Evolutionary conservation across 2,329 filamentous ascomycete species (phyloP), one percentile per base, ranked within the genome.

Genomic region (Eurotiales sp.): DNA sequence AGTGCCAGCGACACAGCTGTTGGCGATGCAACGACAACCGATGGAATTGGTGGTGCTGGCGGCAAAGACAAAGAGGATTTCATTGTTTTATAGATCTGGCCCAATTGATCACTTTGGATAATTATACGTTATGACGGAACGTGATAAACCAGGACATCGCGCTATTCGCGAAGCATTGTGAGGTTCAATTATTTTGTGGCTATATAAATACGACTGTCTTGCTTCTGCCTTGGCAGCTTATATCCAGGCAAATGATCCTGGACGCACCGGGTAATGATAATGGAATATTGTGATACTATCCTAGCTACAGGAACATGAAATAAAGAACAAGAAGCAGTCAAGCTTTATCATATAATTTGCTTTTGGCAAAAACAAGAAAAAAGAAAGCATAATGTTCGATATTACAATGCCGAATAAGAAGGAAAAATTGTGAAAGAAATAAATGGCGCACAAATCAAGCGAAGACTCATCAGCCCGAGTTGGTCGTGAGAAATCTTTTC

Each of bases 1-100:
- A 12, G 57, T 58, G 23, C 46, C 51, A 25, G 56, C 64, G 50
- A 55, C 57, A 49, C 52, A 32, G n/a, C 22, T 22, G 19, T 8
- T 19, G 22, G 15, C 29, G 40, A 23, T 44, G 40, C 25, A 19
- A 42, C 17, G 15, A 23, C 1, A 15, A 12, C 15, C 7, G 46
- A 19, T 15, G 25, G 23, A 19, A 23, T 23, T 30, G 23, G 17
- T 2, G 25, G 23, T 29, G 36, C 32, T 10, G 22, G 23, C 19
- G 34, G 32, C 27, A 52, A 50, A 48, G 57, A 53, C 40, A 52
- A 34, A 46, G 56, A 56, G 27, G 51, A 53, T 27, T 53, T 49
- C 41, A 49, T 53, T 37, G 51, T 53, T 46, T 15, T 50, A 43
- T 50, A 40, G 32, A 41, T 7, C 36, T 30, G 46, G 36, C 15